These are phyloP conservation scores for Fusarium chaquense DNA, from an alignment of 2,329 filamentous ascomycete genomes.

Conservation along the genomic window DNA sequence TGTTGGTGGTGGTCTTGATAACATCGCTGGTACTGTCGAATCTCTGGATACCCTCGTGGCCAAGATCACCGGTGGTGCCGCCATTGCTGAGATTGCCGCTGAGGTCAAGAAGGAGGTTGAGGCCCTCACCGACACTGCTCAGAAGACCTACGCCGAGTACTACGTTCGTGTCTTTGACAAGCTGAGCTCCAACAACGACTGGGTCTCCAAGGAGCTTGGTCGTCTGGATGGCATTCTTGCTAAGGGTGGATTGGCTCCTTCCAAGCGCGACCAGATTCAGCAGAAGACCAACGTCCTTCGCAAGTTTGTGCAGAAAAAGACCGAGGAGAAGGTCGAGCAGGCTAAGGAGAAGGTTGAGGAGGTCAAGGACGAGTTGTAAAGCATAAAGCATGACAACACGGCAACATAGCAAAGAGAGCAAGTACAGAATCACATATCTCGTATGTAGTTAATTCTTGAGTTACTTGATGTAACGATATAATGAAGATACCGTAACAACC, in stretches of 20 bases:
- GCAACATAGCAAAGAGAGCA: constrained; percentile 22
- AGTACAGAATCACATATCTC: constrained; percentile 26
- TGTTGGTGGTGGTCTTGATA: constrained; percentile 82
- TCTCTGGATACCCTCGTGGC: constrained; percentile 80
- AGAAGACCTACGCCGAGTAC: constrained; percentile 89
- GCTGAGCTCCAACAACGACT: constrained; percentile 80
- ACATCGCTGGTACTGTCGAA: constrained; percentile 83
- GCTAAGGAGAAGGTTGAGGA: constrained; percentile 70
- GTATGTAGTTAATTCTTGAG: constrained; percentile 40
- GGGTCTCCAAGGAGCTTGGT: constrained; percentile 85
- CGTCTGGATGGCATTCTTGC: constrained; percentile 82
- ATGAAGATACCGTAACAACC: constrained; percentile 28
- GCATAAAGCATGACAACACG: constrained; percentile 3
- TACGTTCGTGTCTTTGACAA: constrained; percentile 93
- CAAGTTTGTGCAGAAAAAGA: constrained; percentile 76
- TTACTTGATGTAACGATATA: constrained; percentile 35
- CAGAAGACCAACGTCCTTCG: constrained; percentile 89
- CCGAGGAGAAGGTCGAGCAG: constrained; percentile 72
- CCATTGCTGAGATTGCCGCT: constrained; percentile 71
- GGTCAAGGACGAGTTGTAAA: constrained; percentile 57
- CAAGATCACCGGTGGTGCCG: constrained; percentile 75
- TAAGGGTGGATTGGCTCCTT: constrained; percentile 86
- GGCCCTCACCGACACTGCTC: constrained; percentile 69
- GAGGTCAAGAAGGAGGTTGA: constrained; percentile 80
- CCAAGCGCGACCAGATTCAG: constrained; percentile 90